These are phyloP conservation scores for Penicillium waksmanii DNA, from an alignment of 495 filamentous ascomycete species.

Conservation along the genomic window DNA sequence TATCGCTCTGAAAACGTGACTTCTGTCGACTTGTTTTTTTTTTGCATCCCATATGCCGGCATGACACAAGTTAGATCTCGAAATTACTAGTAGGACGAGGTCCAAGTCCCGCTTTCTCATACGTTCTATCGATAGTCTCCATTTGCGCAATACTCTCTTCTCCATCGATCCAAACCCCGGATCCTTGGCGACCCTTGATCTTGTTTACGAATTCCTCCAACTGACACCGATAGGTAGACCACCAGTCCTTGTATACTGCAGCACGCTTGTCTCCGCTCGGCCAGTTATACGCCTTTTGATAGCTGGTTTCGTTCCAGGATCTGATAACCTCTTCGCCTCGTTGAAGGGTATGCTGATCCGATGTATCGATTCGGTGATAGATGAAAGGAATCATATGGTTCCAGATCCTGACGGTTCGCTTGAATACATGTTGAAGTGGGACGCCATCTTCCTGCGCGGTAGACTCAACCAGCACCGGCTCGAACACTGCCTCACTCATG, in stretches of 20 bases:
- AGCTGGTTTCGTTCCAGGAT: constrained; percentile 47
- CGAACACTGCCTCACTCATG: constrained; percentile 29
- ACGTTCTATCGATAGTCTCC: constrained; percentile 57
- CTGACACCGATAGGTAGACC: constrained; percentile 56
- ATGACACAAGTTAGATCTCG: constrained; percentile 1
- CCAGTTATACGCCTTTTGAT: constrained; percentile 52
- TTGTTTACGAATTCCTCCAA: constrained; percentile 61
- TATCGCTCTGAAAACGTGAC: too few relatives aligned
- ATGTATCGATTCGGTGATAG: constrained; percentile 57
- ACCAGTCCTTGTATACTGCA: constrained; percentile 30
- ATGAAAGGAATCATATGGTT: constrained; percentile 41
- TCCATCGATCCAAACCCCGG: constrained; percentile 52
- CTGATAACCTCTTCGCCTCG: constrained; percentile 32
- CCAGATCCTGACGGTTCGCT: constrained; percentile 46
- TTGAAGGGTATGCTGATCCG: constrained; percentile 46
- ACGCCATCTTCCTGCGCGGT: constrained; percentile 15
- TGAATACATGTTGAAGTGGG: constrained; percentile 25
- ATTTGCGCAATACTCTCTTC: constrained; percentile 56
- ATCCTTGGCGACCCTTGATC: constrained; percentile 45
- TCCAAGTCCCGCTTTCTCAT: constrained; percentile 48
- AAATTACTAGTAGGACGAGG: constrained; percentile 24
- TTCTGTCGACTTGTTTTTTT: too few relatives aligned
- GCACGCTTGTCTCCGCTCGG: constrained; percentile 38
- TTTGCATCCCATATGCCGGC: not conserved
- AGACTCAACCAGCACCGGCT: constrained; percentile 31